Evolutionary conservation across 2,329 filamentous ascomycete species (phyloP), one percentile per base, ranked within the genome.

Genomic region (Aspergillus ustus): DNA sequence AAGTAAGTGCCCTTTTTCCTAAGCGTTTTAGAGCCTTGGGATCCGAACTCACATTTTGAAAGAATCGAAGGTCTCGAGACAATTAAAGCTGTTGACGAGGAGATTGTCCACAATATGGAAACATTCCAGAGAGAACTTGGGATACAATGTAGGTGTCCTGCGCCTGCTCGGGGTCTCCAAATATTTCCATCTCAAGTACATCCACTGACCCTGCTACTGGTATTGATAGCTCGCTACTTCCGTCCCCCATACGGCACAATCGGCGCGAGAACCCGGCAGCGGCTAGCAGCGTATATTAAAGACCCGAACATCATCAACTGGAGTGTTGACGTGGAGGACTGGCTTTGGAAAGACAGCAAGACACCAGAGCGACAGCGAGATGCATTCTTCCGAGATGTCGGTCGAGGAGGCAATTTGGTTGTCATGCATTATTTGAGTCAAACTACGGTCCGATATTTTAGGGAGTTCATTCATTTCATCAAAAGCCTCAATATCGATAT

Each of bases 271-370:
- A 87, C 88, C 77, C 83, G 89, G 4, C 84, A 89, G 72, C 82
- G 86, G 45, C 82, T 90, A 29, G 84, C 87, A 0, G 78, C 80
- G 22, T 73, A 74, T 17, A 81, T 83, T 20, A 77, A 81, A 1
- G 80, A 84, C 15, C 82, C 86, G 1, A 84, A 85, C 66, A 84
- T 90, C 48, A 83, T 90, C 55, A 87, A 86, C 72, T 91, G 88
- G 89, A 87, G 83, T 69, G 85, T 91, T 49, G 88, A 91, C 69
- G 85, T 90, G 34, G 86, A 91, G 78, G 89, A 91, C 72, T 91
- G 87, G 87, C 69, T 89, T 25, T 91, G 87, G 87, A 88, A 86
- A 1, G 77, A 83, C 70, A 83, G 81, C 0, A 69, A 76, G 48
- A 90, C 87, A 3, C 88, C 88, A 0, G 85, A 89, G 77, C 87